These are phyloP conservation scores for Hypoxylon sp. DNA, from an alignment of 2,329 filamentous ascomycete genomes.

Conservation along the genomic window DNA sequence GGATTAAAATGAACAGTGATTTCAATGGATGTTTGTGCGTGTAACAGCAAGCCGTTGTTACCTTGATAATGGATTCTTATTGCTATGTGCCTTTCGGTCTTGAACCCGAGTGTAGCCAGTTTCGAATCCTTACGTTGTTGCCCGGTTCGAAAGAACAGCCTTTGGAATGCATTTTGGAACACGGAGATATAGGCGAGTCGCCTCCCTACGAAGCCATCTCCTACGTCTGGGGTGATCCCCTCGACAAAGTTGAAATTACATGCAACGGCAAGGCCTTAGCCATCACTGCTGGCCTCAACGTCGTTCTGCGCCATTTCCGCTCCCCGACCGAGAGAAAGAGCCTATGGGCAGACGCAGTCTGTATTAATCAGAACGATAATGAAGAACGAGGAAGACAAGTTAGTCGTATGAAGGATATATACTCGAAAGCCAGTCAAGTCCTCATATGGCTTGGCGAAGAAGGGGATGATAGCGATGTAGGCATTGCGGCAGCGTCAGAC, in stretches of 20 bases:
- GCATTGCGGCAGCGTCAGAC: slow-evolving; percentile 32
- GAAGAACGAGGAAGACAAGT: slow-evolving; percentile 44
- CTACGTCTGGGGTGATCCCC: slow-evolving; percentile 42
- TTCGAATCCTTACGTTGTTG: slow-evolving; percentile 38
- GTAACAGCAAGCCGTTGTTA: not conserved
- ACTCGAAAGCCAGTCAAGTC: slow-evolving; percentile 37
- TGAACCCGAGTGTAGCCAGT: slow-evolving; percentile 35
- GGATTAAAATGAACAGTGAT: not conserved
- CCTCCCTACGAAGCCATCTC: slow-evolving; percentile 44
- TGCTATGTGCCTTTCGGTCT: slow-evolving; percentile 40
- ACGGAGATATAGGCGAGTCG: slow-evolving; percentile 31
- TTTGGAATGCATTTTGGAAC: slow-evolving; percentile 36
- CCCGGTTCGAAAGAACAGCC: slow-evolving; percentile 33
- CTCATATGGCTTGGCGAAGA: slow-evolving; percentile 44
- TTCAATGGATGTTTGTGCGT: not conserved
- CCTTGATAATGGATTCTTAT: slow-evolving; percentile 34
- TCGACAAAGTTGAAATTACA: slow-evolving; percentile 31
- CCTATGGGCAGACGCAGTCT: slow-evolving; percentile 44
- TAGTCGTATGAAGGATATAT: slow-evolving; percentile 44
- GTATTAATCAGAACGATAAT: slow-evolving; percentile 43
- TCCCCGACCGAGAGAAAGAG: slow-evolving; percentile 25
- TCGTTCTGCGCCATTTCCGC: slow-evolving; percentile 32
- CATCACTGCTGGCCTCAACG: slow-evolving; percentile 20
- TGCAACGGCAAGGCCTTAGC: slow-evolving; percentile 30
- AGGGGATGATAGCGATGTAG: slow-evolving; percentile 29